Evolutionary conservation across 2,329 filamentous ascomycete species (phyloP), one percentile per base, ranked within the genome.

Genomic region (Scorias spongiosa): DNA sequence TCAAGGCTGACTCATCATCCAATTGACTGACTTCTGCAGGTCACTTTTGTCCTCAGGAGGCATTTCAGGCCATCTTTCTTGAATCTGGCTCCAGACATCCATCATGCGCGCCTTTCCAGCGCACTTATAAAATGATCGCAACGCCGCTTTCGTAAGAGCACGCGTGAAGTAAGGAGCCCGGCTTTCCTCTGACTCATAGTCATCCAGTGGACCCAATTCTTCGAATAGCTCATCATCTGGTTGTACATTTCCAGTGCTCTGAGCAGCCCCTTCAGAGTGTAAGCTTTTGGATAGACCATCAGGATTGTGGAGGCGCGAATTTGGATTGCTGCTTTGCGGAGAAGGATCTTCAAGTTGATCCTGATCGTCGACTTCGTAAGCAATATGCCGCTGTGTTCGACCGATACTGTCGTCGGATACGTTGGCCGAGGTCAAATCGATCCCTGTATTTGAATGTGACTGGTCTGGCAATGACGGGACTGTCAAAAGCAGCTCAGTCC

Each of bases 61-160:
- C 32, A 48, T 55, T 0, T 62, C 58, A 7, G 57, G 44, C 68
- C 68, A 70, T 26, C 57, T 40, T 9, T 39, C 46, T 40, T 57
- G 51, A 2, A 70, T 59, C 48, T 69, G 61, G 29, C 66, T 56
- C 68, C 68, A 86, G 2, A 75, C 70, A 37, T 70, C 63, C 46
- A 77, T 47, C 40, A 80, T 68, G 29, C 67, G 63, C 10, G 72
- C 66, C 17, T 60, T 58, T 1, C 70, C 65, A n/a, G 68, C 67
- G 54, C 76, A 80, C 48, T 69, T 74, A 47, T 70, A 68, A 57
- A 83, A 84, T 2, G 84, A 81, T 39, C 69, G 66, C 32, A 86
- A 57, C 0, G 70, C 67, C 66, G 75, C 78, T 36, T 75, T 67
- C 37, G 72, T 72, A 51, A 83, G 66, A 7, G 81, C 62, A 0